Evolutionary conservation across 768 basidiomycete species (phyloP).

Genomic region (Mycena alexandri): DNA sequence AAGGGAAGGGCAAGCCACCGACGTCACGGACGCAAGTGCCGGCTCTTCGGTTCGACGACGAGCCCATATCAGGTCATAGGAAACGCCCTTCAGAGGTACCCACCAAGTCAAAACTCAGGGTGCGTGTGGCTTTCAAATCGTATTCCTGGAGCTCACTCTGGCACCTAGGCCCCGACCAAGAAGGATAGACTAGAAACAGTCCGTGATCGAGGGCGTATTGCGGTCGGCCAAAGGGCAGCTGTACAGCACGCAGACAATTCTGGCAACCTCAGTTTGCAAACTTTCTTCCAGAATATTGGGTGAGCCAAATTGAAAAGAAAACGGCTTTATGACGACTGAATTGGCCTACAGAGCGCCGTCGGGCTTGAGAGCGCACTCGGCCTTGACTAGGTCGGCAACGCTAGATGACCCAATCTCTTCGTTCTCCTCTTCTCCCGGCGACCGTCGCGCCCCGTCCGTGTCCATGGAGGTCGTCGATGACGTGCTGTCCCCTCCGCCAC

Average conservation of each 20-base stretch:
- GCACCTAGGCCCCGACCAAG: slow-evolving; percentile 36
- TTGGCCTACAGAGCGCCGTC: not conserved
- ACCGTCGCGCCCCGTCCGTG: not conserved
- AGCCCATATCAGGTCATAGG: slow-evolving; percentile 9
- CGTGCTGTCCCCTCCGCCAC: not conserved
- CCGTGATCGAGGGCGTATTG: slow-evolving; percentile 35
- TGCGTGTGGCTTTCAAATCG: not conserved
- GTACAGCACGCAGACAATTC: slow-evolving; percentile 23
- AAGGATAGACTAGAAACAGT: slow-evolving; percentile 34
- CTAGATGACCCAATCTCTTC: slow-evolving; percentile 22
- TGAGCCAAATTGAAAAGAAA: not conserved
- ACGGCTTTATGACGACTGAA: not conserved
- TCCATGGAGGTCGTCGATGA: not conserved
- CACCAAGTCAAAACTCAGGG: slow-evolving; percentile 28
- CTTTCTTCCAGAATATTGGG: slow-evolving; percentile 9
- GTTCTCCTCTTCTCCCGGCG: slow-evolving; percentile 30
- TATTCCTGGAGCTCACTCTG: not conserved
- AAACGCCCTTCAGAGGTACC: slow-evolving; percentile 25
- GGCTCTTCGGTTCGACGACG: slow-evolving; percentile 24
- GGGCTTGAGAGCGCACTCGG: too few relatives aligned
- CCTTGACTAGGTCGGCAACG: slow-evolving; percentile 11
- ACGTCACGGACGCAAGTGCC: slow-evolving; percentile 31
- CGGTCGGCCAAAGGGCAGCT: slow-evolving; percentile 20
- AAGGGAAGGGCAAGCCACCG: slow-evolving; percentile 26
- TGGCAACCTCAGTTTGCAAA: not conserved